Base-by-base conservation (phyloP, 2,329 filamentous ascomycete species). In the Dothidotthia symphoricarpi region DNA sequence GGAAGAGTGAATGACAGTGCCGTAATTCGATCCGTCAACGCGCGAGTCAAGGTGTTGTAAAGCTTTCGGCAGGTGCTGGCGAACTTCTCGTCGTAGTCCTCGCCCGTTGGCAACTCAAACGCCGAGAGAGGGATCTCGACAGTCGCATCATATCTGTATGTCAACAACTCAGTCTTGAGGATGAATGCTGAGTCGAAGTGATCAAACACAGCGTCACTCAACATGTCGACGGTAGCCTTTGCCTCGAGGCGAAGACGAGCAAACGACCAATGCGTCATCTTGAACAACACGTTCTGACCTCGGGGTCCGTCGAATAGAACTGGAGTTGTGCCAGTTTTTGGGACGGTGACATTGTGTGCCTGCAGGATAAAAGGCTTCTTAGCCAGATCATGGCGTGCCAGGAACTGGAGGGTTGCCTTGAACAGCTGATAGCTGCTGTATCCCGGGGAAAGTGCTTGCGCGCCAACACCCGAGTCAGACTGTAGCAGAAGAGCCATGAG, bases 391-490 rank as follows among this genome's bases (percentile, higher is more conserved):
- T 80, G 83, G 1, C 80, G 77, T 1, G 85, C 82, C 13, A 98
- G 72, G 51, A 91, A 93, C 61, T 96, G 91, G n/a, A 98, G 72
- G 1, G 84, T 82, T 3, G 88, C 90, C 68, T 96, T 97, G 76
- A 98, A 96, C 29, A 97, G 76, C 66, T 97, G 91, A 16, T 91
- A 93, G 66, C 85, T 86, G 70, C 86, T 95, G 55, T 95, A 85
- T 6, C 87, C 87, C 4, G 80, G 75, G 5, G 89, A 88, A 12
- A 97, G 75, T 5, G 87, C 70, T 2, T 85, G 77, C 47, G 82
- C 78, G 2, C 86, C 85, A 43, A 83, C 83, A 6, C 80, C 77
- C 6, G 83, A 85, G 16, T 87, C 87, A n/a, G 80, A 81, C 63
- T 88, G 82, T 28, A 97, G 74, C 2, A 97, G 72, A 11, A 95